Evolutionary conservation across 805 yeast genomes (phyloP).

Genomic region (Kluyveromyces wickerhamii): DNA sequence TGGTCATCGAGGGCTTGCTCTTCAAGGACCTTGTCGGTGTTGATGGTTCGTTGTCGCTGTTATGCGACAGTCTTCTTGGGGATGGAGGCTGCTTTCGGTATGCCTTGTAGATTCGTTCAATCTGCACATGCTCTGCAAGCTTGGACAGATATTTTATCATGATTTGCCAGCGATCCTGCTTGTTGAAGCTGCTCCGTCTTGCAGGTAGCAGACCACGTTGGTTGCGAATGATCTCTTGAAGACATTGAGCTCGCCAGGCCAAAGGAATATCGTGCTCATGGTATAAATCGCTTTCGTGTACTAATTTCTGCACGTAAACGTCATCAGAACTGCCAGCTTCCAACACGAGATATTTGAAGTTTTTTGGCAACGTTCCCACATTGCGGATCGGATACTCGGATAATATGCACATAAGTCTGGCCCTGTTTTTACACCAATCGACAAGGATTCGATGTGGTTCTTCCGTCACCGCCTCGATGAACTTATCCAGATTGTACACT

Average conservation of each 20-base stretch:
- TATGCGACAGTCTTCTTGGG: conserved; percentile 7
- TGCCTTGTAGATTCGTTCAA: conserved; percentile 55
- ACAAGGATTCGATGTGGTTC: conserved; percentile 61
- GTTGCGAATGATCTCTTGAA: conserved; percentile 27
- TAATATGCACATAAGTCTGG: conserved; percentile 51
- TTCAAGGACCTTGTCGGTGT: conserved; percentile 19
- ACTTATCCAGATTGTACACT: conserved; percentile 42
- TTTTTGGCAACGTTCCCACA: conserved; percentile 20
- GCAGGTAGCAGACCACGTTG: conserved; percentile 22
- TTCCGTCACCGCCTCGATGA: conserved; percentile 34
- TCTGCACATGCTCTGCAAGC: conserved; percentile 55
- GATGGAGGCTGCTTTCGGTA: conserved; percentile 14
- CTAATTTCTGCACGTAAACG: conserved; percentile 38
- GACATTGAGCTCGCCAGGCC: conserved; percentile 34
- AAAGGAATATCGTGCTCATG: conserved; percentile 44
- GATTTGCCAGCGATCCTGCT: conserved; percentile 37
- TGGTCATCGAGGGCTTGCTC: conserved; percentile 23
- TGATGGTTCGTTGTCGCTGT: conserved; percentile 4
- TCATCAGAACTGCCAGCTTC: conserved; percentile 36
- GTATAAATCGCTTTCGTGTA: conserved; percentile 42
- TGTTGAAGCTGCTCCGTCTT: conserved; percentile 23
- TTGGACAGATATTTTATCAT: conserved; percentile 41
- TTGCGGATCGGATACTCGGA: conserved; percentile 40
- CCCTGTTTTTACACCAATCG: conserved; percentile 61
- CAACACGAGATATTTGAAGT: conserved; percentile 33